Percentiles rank a stretch among this genome's conserved stretches.
Evolutionary conservation across 2,329 filamentous ascomycete species (phyloP).

Genomic region (Aspergillus sp.): DNA sequence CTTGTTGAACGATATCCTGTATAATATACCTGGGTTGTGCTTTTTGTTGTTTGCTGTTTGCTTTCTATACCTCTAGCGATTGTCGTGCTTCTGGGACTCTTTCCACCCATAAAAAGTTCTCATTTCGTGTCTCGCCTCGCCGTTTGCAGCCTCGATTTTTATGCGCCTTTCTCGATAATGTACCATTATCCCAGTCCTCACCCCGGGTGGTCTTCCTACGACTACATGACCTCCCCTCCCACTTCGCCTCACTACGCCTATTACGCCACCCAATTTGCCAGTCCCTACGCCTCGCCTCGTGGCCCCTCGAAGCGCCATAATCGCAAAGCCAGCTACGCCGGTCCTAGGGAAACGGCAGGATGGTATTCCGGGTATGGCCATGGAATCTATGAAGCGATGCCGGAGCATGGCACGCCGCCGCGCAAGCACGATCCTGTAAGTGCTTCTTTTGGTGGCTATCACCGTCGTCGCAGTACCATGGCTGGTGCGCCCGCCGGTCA

Average conservation of each 20-base stretch:
- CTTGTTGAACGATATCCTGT: constrained; percentile 47
- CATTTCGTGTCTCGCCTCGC: constrained; percentile 19
- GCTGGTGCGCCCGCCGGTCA: constrained; percentile 37
- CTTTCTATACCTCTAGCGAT: constrained; percentile 14
- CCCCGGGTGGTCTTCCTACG: constrained; percentile 52
- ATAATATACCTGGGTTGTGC: constrained; percentile 45
- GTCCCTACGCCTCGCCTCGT: constrained; percentile 50
- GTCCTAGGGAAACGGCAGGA: constrained; percentile 44
- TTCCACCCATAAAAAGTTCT: constrained; percentile 20
- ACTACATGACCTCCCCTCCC: constrained; percentile 52
- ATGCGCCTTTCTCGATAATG: constrained; percentile 46
- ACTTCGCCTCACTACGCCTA: constrained; percentile 54
- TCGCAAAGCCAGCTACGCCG: constrained; percentile 59
- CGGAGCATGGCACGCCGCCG: constrained; percentile 56
- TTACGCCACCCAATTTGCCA: constrained; percentile 59
- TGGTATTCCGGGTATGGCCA: constrained; percentile 51
- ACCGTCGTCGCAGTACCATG: constrained; percentile 53
- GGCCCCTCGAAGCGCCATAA: constrained; percentile 53
- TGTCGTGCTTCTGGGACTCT: constrained; percentile 13
- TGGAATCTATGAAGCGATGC: constrained; percentile 49
- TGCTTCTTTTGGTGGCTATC: constrained; percentile 54
- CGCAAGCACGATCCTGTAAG: constrained; percentile 67
- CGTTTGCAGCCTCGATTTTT: constrained; percentile 23
- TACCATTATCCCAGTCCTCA: constrained; percentile 51
- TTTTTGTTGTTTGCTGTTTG: constrained; percentile 21